phyloP scores from a whole-genome alignment of 179 eudicot species.

The Silene coronaria region DNA sequence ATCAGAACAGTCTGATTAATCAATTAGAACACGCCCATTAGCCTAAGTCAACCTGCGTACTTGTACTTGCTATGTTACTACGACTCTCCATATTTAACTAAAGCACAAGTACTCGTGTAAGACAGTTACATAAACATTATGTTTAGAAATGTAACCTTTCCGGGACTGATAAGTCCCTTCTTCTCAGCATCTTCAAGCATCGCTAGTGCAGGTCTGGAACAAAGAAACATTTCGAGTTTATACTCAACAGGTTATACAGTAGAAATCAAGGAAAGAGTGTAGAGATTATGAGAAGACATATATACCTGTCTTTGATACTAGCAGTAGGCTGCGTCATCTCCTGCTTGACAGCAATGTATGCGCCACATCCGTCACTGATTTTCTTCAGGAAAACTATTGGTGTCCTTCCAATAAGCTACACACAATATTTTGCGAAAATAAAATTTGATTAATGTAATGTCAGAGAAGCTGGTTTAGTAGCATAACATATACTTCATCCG shows the following conservation, averaged over 20 bases:
- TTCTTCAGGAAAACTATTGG: conserved; percentile 81
- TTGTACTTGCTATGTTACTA: neutral
- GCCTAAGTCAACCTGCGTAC: neutral
- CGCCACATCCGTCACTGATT: conserved; percentile 84
- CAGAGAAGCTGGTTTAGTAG: neutral
- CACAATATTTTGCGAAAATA: neutral
- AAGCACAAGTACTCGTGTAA: neutral
- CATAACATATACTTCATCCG: too few relatives aligned
- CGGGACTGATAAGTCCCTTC: conserved; percentile 71
- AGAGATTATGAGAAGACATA: neutral
- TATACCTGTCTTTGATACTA: conserved; percentile 87
- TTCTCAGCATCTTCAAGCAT: conserved; percentile 92
- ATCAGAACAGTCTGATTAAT: conserved; percentile 67
- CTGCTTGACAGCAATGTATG: conserved; percentile 82
- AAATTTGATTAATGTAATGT: neutral
- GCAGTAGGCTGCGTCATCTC: conserved; percentile 96
- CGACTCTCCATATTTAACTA: neutral
- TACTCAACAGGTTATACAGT: neutral
- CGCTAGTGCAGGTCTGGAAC: conserved; percentile 68
- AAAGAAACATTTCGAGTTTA: neutral
- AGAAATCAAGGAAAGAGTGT: neutral
- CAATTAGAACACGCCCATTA: neutral
- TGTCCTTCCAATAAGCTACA: conserved; percentile 82
- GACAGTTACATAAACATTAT: neutral
- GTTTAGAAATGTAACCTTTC: conserved; percentile 46